phyloP scores from a whole-genome alignment of 306 rosid genomes.

The Styphnolobium japonicum region DNA sequence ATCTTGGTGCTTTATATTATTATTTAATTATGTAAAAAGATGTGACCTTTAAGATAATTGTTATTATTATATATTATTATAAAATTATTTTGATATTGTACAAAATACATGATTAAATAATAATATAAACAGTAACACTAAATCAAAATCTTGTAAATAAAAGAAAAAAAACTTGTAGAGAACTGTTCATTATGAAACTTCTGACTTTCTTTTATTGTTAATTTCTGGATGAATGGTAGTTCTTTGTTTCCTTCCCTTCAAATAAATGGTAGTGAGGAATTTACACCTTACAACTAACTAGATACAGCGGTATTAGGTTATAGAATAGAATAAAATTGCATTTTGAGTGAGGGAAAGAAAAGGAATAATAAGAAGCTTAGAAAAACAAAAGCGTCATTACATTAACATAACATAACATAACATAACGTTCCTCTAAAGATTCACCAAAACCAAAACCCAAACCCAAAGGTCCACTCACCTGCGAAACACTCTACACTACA shows the following conservation, averaged over 20 bases:
- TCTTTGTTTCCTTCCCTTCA: conserved; percentile 6
- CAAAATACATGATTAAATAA: neutral
- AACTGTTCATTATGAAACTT: neutral
- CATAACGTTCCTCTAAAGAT: conserved; percentile 54
- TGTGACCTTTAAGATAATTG: neutral
- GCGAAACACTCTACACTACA: conserved; percentile 4
- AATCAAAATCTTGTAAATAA: neutral
- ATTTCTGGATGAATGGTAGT: neutral
- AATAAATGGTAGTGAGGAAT: conserved; percentile 4
- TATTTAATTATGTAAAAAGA: neutral
- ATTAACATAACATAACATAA: conserved; percentile 20
- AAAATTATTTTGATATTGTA: no score
- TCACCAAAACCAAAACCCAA: conserved; percentile 44
- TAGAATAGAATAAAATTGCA: neutral
- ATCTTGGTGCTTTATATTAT: neutral
- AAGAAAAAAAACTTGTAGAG: neutral
- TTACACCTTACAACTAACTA: neutral
- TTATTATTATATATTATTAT: no score
- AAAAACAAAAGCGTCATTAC: conserved; percentile 22
- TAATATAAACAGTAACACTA: neutral
- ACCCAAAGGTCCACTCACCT: conserved; percentile 26
- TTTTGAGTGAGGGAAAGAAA: conserved; percentile 1
- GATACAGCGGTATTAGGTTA: no score
- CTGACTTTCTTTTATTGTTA: neutral
- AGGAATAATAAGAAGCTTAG: neutral